phyloP scores from a whole-genome alignment of 352 stramenopile genomes.

The Thalassiosira mediterranea region DNA sequence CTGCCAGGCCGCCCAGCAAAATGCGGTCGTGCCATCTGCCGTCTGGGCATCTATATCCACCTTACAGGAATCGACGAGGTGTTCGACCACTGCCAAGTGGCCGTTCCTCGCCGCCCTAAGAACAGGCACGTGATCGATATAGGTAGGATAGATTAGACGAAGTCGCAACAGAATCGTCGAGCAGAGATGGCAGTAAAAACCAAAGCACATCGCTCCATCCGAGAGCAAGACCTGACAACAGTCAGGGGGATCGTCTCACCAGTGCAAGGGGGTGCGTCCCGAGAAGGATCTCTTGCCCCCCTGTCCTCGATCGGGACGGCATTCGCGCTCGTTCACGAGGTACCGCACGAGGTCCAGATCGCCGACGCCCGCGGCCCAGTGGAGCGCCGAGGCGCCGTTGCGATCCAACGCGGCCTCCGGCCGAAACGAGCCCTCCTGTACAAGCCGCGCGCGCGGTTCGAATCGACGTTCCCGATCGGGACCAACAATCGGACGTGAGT shows the following conservation, averaged over 20 bases:
- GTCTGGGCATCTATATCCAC: conserved; percentile 72
- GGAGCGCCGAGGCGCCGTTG: conserved; percentile 63
- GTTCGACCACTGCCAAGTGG: conserved; percentile 69
- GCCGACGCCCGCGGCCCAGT: conserved; percentile 74
- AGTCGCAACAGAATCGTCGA: too few species aligned
- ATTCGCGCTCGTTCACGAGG: conserved; percentile 66
- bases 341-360: conserved; percentile 63
- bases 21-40: conserved; percentile 77
- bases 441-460: too few species aligned
- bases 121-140: not conserved
- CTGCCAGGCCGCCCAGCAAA: conserved; percentile 81
- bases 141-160: not conserved
- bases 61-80: conserved; percentile 54
- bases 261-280: conserved; percentile 77
- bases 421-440: conserved; percentile 7
- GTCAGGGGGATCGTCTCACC: conserved; percentile 20
- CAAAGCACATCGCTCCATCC: not conserved
- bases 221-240: too few species aligned
- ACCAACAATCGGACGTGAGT: not conserved
- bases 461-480: too few species aligned
- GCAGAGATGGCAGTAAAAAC: not conserved
- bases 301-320: conserved; percentile 63
- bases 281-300: conserved; percentile 70
- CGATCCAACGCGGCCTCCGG: conserved; percentile 46
- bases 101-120: conserved; percentile 73